Evolutionary conservation across 1,284 basidiomycete genomes (phyloP), one percentile per base, ranked within the genome.

Genomic region (Schizophyllum amplum): DNA sequence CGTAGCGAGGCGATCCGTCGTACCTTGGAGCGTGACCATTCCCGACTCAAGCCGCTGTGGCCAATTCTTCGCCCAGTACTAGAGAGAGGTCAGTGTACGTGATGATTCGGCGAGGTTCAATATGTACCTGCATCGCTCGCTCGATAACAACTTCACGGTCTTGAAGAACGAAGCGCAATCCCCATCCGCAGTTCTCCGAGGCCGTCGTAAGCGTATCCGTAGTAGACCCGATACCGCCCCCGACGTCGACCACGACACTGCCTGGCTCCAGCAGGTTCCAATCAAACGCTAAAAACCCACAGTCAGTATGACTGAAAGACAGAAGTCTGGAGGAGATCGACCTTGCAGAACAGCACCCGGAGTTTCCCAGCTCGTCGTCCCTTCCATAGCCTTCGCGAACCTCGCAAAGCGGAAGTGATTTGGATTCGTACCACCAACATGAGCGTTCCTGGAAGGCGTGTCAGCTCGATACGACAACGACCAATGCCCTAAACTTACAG

Each of bases 201-300:
- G 79, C 75, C 50, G 78, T 77, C 20, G 82, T 83, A 21, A 90
- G 77, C 48, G 81, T 61, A 79, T 90, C 82, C 21, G 77, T 81
- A 0, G 84, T 83, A n/a, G 82, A 83, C 7, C 87, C 88, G 49
- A 87, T 85, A 0, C 87, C 87, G 5, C 87, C 86, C 0, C 87
- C 87, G 1, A 90, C 86, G 61, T 90, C 87, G 2, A 90, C 83
- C 24, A 90, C 71, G 6, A 80, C 68, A 47, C 82, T 80, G 1
- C 78, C 78, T n/a, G 65, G 69, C 1, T 76, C 75, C 20, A 90
- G 72, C 4, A 75, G 72, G 17, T 72, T 68, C 82, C 87, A 89
- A 58, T 83, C 80, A 63, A 86, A 87, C 5, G 77, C 86, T 87
- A 60, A 47, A 52, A 48, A 27, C 0, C 53, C 21, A 57, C 54